A percentile compares a stretch with the other conserved stretches of the same genome.
Conservation (phyloP, 2,329 filamentous ascomycete genomes). For the Parafenestella ontariensis region DNA sequence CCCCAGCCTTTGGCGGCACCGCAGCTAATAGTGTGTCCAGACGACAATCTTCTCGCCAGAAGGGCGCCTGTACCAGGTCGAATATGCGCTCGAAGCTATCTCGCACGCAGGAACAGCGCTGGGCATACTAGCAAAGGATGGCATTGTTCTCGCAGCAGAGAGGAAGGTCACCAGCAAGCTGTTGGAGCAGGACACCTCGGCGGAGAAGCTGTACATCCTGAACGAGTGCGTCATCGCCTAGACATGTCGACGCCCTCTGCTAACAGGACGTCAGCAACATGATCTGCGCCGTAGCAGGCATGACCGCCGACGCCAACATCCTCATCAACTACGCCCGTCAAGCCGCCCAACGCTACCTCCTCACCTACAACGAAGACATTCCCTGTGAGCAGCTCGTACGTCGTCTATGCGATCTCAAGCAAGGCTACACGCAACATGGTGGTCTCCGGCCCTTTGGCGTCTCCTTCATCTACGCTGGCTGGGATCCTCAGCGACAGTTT, state of each 20-base stretch:
- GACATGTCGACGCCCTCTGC: neutral
- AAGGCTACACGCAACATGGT: slow-evolving; percentile 98
- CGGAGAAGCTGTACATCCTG: slow-evolving; percentile 99
- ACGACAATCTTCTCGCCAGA: slow-evolving; percentile 99
- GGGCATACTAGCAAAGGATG: slow-evolving; percentile 96
- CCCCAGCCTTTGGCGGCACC: slow-evolving; percentile 7
- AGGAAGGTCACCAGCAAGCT: slow-evolving; percentile 99
- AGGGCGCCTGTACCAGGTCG: slow-evolving; percentile 97
- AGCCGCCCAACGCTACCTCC: slow-evolving; percentile 94
- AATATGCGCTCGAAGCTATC: slow-evolving; percentile 98
- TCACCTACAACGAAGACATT: slow-evolving; percentile 99
- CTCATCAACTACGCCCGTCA: slow-evolving; percentile 99
- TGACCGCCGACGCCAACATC: slow-evolving; percentile 99
- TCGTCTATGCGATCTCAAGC: slow-evolving; percentile 95
- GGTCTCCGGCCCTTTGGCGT: slow-evolving; percentile 97
- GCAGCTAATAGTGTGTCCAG: slow-evolving; percentile 57
- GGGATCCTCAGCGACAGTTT: slow-evolving; percentile 94
- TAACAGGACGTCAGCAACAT: slow-evolving; percentile 75
- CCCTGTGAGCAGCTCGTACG: slow-evolving; percentile 98
- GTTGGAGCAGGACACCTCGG: slow-evolving; percentile 98
- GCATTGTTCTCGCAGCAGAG: slow-evolving; percentile 96
- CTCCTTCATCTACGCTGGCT: slow-evolving; percentile 99
- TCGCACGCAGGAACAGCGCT: slow-evolving; percentile 97
- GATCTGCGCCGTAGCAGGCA: slow-evolving; percentile 98
- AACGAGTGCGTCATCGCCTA: slow-evolving; percentile 77